phyloP scores from a whole-genome alignment of 2,329 filamentous ascomycete genomes.

The Venturia pyrina region DNA sequence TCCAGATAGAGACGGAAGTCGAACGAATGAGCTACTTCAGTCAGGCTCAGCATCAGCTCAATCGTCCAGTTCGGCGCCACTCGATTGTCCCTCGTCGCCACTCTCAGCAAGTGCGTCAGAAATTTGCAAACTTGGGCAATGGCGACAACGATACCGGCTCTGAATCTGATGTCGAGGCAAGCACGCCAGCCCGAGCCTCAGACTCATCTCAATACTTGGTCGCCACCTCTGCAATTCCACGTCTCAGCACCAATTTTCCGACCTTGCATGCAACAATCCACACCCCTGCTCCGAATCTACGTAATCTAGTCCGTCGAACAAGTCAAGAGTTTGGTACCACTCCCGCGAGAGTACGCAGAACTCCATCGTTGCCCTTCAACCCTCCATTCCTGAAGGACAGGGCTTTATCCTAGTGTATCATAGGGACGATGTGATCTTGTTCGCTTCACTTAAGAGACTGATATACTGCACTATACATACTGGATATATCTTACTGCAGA shows the following conservation, averaged over 20 bases:
- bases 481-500: neutral
- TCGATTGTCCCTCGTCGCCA: constrained; percentile 1
- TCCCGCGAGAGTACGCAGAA: neutral
- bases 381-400: constrained; percentile 4
- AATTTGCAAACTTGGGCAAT: neutral
- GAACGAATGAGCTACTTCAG: neutral
- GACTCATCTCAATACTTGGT: neutral
- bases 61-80: neutral
- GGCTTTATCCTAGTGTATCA: neutral
- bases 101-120: neutral
- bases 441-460: neutral
- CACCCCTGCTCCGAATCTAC: neutral
- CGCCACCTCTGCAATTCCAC: neutral
- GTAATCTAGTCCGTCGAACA: neutral
- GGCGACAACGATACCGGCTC: neutral
- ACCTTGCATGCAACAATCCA: neutral
- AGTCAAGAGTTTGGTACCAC: neutral
- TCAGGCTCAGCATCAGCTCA: neutral
- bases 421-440: neutral
- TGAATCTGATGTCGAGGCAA: neutral
- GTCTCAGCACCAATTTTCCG: neutral
- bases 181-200: neutral
- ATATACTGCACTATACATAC: neutral
- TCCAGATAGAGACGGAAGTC: neutral
- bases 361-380: neutral